Conservation (phyloP, 148 eudicot genomes). For the Vaccinium macrocarpon region DNA sequence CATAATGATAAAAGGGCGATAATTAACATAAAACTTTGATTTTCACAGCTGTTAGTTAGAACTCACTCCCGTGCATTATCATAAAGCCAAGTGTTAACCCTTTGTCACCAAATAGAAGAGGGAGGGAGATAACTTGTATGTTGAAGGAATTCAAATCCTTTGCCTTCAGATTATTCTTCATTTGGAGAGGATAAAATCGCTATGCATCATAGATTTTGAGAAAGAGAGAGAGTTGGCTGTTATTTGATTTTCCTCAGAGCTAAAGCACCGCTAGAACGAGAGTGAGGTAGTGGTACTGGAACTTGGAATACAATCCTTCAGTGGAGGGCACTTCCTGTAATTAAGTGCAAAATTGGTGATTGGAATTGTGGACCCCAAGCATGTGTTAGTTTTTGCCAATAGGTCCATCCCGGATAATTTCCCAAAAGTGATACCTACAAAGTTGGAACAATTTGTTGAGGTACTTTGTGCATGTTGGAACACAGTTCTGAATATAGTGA, state of each 20-base stretch:
- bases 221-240: background rate
- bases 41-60: background rate
- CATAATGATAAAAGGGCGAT: background rate
- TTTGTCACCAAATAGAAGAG: background rate
- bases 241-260: background rate
- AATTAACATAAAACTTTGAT: background rate
- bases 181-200: background rate
- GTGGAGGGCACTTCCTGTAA: background rate
- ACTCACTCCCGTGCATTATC: background rate
- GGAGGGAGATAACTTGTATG: background rate
- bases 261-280: background rate
- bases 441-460: background rate
- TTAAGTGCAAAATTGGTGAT: background rate
- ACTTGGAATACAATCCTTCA: background rate
- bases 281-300: background rate
- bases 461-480: background rate
- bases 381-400: background rate
- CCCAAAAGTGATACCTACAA: background rate
- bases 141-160: background rate
- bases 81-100: background rate
- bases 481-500: background rate
- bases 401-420: background rate
- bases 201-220: background rate
- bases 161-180: background rate
- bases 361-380: background rate